phyloP scores from a whole-genome alignment of 176 grass and related monocot species.

The Miscanthus lutarioriparius region DNA sequence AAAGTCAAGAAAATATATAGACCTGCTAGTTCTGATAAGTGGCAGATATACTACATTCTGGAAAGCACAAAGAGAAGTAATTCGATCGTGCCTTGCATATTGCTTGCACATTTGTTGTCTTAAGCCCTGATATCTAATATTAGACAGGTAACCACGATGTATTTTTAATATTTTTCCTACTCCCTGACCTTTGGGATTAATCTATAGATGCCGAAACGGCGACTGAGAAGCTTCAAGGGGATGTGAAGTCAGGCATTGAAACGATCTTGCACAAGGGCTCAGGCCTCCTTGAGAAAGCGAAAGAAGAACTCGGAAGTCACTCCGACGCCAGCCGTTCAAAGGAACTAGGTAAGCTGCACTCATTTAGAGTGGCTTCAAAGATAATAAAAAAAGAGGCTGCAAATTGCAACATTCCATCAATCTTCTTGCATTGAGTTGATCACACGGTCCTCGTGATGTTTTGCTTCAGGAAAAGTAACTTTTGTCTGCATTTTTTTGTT shows the following conservation, averaged over 20 bases:
- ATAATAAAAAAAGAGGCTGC: not conserved
- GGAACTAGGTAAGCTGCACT: slow-evolving; percentile 43
- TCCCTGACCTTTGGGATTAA: slow-evolving; percentile 17
- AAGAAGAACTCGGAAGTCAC: slow-evolving; percentile 37
- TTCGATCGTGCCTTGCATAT: slow-evolving; percentile 31
- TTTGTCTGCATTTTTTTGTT: not conserved
- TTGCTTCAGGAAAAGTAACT: not conserved
- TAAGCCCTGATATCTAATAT: not conserved
- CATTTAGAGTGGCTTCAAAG: slow-evolving; percentile 29
- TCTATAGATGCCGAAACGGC: slow-evolving; percentile 32
- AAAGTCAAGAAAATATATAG: slow-evolving; percentile 18
- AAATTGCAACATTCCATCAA: not conserved
- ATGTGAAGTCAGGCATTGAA: slow-evolving; percentile 43
- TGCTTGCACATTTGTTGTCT: not conserved
- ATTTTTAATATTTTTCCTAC: slow-evolving; percentile 24
- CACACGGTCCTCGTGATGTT: not conserved
- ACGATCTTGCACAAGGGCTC: slow-evolving; percentile 41
- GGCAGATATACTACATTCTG: not conserved
- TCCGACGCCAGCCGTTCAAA: slow-evolving; percentile 30
- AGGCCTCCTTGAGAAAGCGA: slow-evolving; percentile 29
- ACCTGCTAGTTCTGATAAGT: not conserved
- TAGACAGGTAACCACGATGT: slow-evolving; percentile 12
- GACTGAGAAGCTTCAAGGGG: slow-evolving; percentile 29
- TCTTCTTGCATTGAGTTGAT: not conserved
- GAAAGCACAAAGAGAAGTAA: not conserved